phyloP scores from a whole-genome alignment of 345 rosid genomes.

The Microthlaspi erraticum region DNA sequence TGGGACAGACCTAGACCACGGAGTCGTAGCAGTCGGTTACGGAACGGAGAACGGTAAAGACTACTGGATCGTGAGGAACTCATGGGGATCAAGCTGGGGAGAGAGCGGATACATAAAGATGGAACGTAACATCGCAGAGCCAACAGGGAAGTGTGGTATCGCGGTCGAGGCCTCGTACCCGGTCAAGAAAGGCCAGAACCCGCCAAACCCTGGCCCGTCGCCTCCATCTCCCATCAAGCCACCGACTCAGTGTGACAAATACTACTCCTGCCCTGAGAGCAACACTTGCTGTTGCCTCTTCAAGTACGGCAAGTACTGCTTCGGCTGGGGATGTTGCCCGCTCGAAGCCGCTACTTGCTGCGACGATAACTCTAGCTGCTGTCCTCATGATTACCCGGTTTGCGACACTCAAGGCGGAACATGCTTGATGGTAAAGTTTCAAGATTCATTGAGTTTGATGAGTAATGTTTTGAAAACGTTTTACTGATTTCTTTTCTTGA shows the following conservation, averaged over 20 bases:
- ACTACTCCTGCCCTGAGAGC: constrained; percentile 69
- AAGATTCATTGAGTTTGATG: not conserved
- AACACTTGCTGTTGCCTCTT: constrained; percentile 86
- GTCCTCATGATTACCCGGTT: constrained; percentile 86
- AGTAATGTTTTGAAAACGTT: not conserved
- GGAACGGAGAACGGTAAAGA: constrained; percentile 79
- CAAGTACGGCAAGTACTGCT: constrained; percentile 66
- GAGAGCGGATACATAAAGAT: constrained; percentile 78
- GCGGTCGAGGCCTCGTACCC: constrained; percentile 90
- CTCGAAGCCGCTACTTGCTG: constrained; percentile 89
- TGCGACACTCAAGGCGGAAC: constrained; percentile 64
- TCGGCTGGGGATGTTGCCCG: constrained; percentile 96
- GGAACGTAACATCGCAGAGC: constrained; percentile 57
- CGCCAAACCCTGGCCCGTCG: constrained; percentile 95
- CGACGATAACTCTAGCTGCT: constrained; percentile 77
- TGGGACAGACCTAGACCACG: constrained; percentile 84
- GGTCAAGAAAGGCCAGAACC: constrained; percentile 75
- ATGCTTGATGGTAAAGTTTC: constrained; percentile 66
- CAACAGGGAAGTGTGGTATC: constrained; percentile 85
- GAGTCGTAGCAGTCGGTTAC: constrained; percentile 88
- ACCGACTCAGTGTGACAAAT: constrained; percentile 71
- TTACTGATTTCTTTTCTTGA: constrained; percentile 4
- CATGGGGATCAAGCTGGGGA: constrained; percentile 90
- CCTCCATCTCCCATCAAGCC: constrained; percentile 91
- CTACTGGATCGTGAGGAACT: constrained; percentile 85